These are phyloP conservation scores for Purpureocillium lavendulum DNA, from an alignment of 2,329 filamentous ascomycete species.

Conservation along the genomic window DNA sequence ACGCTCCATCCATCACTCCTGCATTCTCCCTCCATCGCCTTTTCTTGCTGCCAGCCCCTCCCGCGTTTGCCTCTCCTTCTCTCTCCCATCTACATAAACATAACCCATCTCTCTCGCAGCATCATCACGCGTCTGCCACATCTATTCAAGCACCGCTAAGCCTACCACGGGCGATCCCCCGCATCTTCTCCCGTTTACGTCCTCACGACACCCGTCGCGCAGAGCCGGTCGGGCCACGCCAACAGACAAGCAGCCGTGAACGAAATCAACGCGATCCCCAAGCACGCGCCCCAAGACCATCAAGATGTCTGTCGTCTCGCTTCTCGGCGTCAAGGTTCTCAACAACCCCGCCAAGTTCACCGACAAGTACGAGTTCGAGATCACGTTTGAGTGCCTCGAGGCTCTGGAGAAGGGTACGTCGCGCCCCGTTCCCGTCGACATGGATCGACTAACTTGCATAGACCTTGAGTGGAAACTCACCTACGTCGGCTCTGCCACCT, in stretches of 20 bases:
- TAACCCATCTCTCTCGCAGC: too few species aligned
- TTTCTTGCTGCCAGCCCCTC: background rate
- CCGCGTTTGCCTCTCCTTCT: conserved; percentile 2
- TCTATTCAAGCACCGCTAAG: too few species aligned
- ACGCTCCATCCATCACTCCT: conserved; percentile 1
- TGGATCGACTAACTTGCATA: conserved; percentile 26
- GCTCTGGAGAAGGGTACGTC: conserved; percentile 76
- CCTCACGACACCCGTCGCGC: too few species aligned
- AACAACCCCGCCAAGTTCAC: conserved; percentile 96
- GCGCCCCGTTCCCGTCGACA: background rate
- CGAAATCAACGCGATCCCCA: too few species aligned
- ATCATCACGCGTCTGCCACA: too few species aligned
- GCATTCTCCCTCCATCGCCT: background rate
- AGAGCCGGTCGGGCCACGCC: too few species aligned
- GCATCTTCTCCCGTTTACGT: too few species aligned
- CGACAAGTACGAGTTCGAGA: conserved; percentile 92
- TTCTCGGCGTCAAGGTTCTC: conserved; percentile 88
- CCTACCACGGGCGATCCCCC: too few species aligned
- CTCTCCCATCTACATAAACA: conserved; percentile 1
- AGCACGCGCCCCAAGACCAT: background rate
- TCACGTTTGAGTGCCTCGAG: conserved; percentile 97
- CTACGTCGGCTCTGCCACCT: conserved; percentile 96
- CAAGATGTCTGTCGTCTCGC: conserved; percentile 87
- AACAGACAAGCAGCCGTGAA: too few species aligned
- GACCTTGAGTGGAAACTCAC: conserved; percentile 99